Evolutionary conservation across 305 asterid species (phyloP).

Genomic region (Fraxinus albicans): DNA sequence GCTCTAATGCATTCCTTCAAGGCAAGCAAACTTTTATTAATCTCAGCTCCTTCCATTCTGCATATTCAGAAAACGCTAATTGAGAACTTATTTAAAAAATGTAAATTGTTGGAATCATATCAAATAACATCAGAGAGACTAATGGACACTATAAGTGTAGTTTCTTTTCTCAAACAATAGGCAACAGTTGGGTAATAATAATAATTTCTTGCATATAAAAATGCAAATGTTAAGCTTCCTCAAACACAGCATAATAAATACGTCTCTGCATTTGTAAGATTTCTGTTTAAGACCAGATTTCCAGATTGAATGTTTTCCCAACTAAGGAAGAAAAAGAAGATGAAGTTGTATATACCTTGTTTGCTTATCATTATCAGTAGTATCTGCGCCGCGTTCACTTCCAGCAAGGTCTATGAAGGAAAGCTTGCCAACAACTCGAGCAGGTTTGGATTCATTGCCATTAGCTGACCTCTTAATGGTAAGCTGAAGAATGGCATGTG

Average conservation of each 20-base stretch:
- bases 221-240: neutral
- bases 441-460: constrained; percentile 90
- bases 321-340: neutral
- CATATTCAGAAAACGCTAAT: constrained; percentile 21
- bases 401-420: constrained; percentile 99
- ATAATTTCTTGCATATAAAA: constrained; percentile 4
- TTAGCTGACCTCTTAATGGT: constrained; percentile 76
- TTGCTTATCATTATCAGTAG: constrained; percentile 97
- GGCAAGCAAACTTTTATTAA: constrained; percentile 96
- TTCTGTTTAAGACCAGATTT: neutral
- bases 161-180: neutral
- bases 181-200: neutral
- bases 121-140: neutral
- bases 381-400: constrained; percentile 99
- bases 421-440: constrained; percentile 88
- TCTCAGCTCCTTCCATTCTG: constrained; percentile 99
- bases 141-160: neutral
- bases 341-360: constrained; percentile 59
- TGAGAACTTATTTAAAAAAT: neutral
- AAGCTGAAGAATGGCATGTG: constrained; percentile 99
- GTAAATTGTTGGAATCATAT: neutral
- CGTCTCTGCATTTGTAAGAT: neutral
- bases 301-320: neutral
- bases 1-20: constrained; percentile 98
- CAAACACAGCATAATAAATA: constrained; percentile 1